Evolutionary conservation across 352 stramenopile genomes (phyloP).

Genomic region (Globisporangium recalcitrans): DNA sequence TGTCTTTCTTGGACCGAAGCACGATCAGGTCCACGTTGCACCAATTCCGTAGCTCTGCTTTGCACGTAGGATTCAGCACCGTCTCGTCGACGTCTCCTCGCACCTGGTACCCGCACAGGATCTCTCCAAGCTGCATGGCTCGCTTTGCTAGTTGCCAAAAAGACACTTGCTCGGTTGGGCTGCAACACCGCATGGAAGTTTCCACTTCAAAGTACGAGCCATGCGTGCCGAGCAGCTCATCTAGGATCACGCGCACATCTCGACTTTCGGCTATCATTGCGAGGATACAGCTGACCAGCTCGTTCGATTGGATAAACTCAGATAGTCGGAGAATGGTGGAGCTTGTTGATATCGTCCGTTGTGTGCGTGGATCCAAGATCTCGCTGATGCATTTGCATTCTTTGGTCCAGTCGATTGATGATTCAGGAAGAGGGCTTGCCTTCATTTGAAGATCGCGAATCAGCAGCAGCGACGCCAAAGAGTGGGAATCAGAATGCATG

Average conservation of each 20-base stretch:
- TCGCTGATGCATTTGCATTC: conserved; percentile 79
- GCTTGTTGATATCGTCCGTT: conserved; percentile 75
- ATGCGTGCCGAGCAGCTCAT: conserved; percentile 64
- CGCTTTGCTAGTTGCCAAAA: conserved; percentile 80
- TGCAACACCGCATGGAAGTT: conserved; percentile 53
- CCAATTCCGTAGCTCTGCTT: conserved; percentile 45
- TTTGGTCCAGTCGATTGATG: conserved; percentile 14
- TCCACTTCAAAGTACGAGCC: conserved; percentile 76
- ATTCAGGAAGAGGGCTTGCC: conserved; percentile 1
- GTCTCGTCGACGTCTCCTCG: conserved; percentile 39
- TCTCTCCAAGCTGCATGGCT: conserved; percentile 49
- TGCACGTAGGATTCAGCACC: conserved; percentile 70
- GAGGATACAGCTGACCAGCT: conserved; percentile 80
- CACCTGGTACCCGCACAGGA: conserved; percentile 76
- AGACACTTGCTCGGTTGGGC: conserved; percentile 40
- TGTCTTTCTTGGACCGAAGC: conserved; percentile 33
- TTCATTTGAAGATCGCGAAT: conserved; percentile 72
- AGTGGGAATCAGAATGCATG: conserved; percentile 85
- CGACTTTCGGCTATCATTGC: conserved; percentile 86
- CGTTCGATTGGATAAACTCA: conserved; percentile 88
- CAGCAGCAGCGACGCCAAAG: conserved; percentile 75
- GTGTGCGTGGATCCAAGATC: conserved; percentile 83
- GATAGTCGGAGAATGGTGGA: conserved; percentile 66
- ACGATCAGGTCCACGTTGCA: conserved; percentile 59
- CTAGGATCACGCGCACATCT: conserved; percentile 74